A percentile compares a stretch with the other conserved stretches of the same genome.
Evolutionary conservation across 306 rosid genomes (phyloP).

Genomic region (Hippophae tibetana): DNA sequence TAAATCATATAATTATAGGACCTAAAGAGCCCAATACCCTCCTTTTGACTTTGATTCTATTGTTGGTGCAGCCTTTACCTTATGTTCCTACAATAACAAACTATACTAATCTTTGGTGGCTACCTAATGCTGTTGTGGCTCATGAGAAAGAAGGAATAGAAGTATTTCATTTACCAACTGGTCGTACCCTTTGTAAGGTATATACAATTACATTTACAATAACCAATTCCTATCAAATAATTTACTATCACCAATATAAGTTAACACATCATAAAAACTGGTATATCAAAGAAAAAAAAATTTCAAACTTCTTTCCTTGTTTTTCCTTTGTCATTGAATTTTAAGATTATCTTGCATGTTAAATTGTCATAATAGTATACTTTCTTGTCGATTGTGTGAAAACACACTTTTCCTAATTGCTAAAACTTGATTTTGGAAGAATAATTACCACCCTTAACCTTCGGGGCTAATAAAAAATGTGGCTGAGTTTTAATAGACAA

Average conservation of each 20-base stretch:
- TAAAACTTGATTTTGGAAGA: no score
- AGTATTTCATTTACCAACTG: slow-evolving; percentile 90
- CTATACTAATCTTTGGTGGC: slow-evolving; percentile 98
- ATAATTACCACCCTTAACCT: no score
- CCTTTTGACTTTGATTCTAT: slow-evolving; percentile 12
- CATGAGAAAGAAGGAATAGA: slow-evolving; percentile 95
- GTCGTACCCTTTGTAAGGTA: slow-evolving; percentile 92
- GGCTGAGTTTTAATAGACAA: no score
- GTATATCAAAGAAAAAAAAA: no score
- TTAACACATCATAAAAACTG: background rate
- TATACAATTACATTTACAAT: background rate
- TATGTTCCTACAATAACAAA: slow-evolving; percentile 94
- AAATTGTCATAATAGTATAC: no score
- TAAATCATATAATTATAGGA: background rate
- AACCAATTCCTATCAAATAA: background rate
- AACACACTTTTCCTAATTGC: no score
- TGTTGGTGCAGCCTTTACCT: slow-evolving; percentile 55
- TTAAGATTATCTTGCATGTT: no score
- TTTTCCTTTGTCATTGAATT: no score
- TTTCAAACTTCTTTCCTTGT: no score
- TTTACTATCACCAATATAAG: background rate
- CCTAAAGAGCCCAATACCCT: background rate
- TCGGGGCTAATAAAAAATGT: no score
- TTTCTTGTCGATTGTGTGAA: no score
- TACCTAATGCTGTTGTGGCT: slow-evolving; percentile 93